Base-by-base conservation (phyloP, 2,329 filamentous ascomycete species). In the Aspergillus tubingensis region DNA sequence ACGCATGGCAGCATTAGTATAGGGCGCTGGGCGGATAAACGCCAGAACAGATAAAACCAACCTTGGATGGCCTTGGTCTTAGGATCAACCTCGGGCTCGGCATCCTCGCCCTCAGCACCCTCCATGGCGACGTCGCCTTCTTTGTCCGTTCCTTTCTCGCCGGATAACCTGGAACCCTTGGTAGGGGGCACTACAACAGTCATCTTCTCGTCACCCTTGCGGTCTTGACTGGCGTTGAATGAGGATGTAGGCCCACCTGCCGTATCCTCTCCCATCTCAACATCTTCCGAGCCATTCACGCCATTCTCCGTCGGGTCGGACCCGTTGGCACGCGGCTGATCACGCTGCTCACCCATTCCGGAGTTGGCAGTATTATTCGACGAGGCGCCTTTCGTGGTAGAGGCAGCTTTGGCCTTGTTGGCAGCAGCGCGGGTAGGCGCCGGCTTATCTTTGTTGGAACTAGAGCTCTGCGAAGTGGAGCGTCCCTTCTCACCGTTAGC, bases 181-280 rank as follows among this genome's bases (percentile, higher is more conserved):
- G 88, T 85, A 60, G 88, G 88, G 57, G 90, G 89, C 48, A 92
- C 88, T 69, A 92, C 89, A 66, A 92, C 89, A 54, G 89, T 92
- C 88, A 92, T 92, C 81, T 91, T 89, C 70, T 81, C 88, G 68
- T 91, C 89, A 71, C 84, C 88, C 72, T 92, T 87, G 80, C 88
- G 89, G 70, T 83, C 84, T 79, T 88, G 89, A 71, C 81, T 77
- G 68, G 75, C 79, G 80, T 90, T 90, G 70, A 83, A 72, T 70
- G 74, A 75, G 69, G 77, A 77, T 73, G 79, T 72, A 80, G 79
- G 75, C 71, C 74, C 74, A 74, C 84, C 83, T 69, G 80, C 75
- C 72, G 78, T 79, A 77, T 85, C 84, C 73, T 89, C 87, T 75
- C 85, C 88, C 86, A 89, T 89, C 72, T 91, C 88, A 70, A 87